phyloP scores from a whole-genome alignment of 306 rosid genomes.

The Inga oerstediana region DNA sequence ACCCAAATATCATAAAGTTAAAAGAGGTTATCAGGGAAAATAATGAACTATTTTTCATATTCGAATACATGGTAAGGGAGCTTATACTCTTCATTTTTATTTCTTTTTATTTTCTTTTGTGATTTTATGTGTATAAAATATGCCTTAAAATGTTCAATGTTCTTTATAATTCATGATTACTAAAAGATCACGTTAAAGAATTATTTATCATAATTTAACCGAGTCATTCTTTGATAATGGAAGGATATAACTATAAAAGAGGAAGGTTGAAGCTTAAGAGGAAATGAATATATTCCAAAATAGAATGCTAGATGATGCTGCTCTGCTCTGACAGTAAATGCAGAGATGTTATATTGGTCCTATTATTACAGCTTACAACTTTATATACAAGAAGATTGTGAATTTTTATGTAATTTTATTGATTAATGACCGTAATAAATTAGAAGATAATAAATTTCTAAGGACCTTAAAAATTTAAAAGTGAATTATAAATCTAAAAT shows the following conservation, averaged over 20 bases:
- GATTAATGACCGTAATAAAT: neutral
- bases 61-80: constrained; percentile 76
- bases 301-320: neutral
- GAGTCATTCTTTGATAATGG: neutral
- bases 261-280: constrained; percentile 18
- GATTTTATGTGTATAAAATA: neutral
- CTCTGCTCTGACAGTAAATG: constrained; percentile 14
- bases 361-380: neutral
- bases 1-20: constrained; percentile 81
- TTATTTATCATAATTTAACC: constrained; percentile 20
- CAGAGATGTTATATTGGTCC: neutral
- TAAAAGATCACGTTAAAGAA: constrained; percentile 3
- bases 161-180: neutral
- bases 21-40: constrained; percentile 78
- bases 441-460: neutral
- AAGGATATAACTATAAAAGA: constrained; percentile 11
- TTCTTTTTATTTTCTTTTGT: constrained; percentile 6
- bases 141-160: neutral
- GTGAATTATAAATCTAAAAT: neutral
- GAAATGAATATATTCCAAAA: constrained; percentile 8
- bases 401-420: neutral
- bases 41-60: constrained; percentile 75
- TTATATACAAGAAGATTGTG: constrained; percentile 16
- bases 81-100: constrained; percentile 2
- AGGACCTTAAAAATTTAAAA: neutral